Percentiles rank a stretch among this genome's conserved stretches.
phyloP scores from a whole-genome alignment of 2,329 filamentous ascomycete species.

The Neopestalotiopsis clavispora region DNA sequence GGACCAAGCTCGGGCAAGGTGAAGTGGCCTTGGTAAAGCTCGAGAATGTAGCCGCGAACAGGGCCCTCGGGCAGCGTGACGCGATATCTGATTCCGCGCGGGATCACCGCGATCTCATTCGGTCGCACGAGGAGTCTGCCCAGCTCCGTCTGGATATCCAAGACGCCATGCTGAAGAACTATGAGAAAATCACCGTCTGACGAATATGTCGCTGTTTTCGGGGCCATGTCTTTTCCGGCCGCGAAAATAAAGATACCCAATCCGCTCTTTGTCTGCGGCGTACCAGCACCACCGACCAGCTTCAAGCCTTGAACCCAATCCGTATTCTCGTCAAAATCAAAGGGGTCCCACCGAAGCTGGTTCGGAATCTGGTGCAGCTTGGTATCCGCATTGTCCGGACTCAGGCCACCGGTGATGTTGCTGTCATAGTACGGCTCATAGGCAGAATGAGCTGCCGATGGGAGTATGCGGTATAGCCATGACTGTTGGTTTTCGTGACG shows the following conservation, averaged over 20 bases:
- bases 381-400: constrained; percentile 26
- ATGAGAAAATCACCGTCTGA: constrained; percentile 81
- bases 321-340: constrained; percentile 65
- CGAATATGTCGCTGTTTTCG: constrained; percentile 78
- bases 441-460: constrained; percentile 64
- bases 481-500: constrained; percentile 72
- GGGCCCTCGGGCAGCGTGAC: constrained; percentile 66
- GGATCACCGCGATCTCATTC: constrained; percentile 79
- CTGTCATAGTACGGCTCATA: constrained; percentile 47
- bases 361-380: constrained; percentile 72
- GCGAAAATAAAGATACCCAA: constrained; percentile 83
- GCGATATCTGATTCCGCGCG: constrained; percentile 75
- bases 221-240: constrained; percentile 77
- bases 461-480: constrained; percentile 69
- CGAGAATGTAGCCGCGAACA: constrained; percentile 75
- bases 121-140: constrained; percentile 76
- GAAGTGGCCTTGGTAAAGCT: constrained; percentile 76
- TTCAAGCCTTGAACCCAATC: constrained; percentile 63
- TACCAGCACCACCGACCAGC: constrained; percentile 78
- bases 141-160: constrained; percentile 80
- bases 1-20: constrained; percentile 73
- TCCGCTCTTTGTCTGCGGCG: constrained; percentile 78
- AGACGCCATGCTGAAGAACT: constrained; percentile 73
- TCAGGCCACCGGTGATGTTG: constrained; percentile 36
- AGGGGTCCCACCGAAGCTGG: constrained; percentile 79